Percentiles rank a stretch among this genome's conserved stretches.
Evolutionary conservation across 768 basidiomycete species (phyloP).

Genomic region (Plicaturopsis crispa): DNA sequence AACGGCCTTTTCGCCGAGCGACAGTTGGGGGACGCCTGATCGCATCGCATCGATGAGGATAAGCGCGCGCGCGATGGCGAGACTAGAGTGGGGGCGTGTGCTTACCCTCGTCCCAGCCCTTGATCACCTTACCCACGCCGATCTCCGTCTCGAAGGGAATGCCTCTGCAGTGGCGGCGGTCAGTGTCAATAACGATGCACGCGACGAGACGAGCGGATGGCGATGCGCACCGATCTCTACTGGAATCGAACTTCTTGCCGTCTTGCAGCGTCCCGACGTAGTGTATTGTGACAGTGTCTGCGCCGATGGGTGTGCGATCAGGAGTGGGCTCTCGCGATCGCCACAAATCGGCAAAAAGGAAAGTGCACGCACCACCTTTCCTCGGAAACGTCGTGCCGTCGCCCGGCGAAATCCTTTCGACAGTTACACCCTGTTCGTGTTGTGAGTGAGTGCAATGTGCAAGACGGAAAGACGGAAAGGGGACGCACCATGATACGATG

Average conservation of each 20-base stretch:
- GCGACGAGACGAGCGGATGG: too few species aligned
- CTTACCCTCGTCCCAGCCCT: conserved; percentile 86
- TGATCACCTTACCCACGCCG: conserved; percentile 78
- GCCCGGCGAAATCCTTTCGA: conserved; percentile 51
- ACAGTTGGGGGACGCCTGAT: conserved; percentile 70
- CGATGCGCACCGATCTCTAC: conserved; percentile 56
- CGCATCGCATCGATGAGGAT: conserved; percentile 16
- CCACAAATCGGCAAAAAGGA: conserved; percentile 5
- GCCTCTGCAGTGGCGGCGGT: conserved; percentile 29
- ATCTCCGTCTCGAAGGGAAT: conserved; percentile 62
- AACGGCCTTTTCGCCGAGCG: conserved; percentile 65
- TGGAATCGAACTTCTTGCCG: conserved; percentile 69
- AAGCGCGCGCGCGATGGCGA: neutral
- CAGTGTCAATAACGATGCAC: conserved; percentile 6
- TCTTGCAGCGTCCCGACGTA: conserved; percentile 67
- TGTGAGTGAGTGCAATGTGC: conserved; percentile 8
- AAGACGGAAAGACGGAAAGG: neutral
- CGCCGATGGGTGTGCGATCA: conserved; percentile 16
- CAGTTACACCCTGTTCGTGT: conserved; percentile 54
- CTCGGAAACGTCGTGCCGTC: conserved; percentile 62
- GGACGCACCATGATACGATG: neutral
- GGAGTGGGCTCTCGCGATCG: conserved; percentile 5
- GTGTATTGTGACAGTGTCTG: conserved; percentile 70
- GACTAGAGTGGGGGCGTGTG: conserved; percentile 6
- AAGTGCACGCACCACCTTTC: conserved; percentile 49